phyloP scores from a whole-genome alignment of 2,329 filamentous ascomycete genomes.

The Daldinia sp. region DNA sequence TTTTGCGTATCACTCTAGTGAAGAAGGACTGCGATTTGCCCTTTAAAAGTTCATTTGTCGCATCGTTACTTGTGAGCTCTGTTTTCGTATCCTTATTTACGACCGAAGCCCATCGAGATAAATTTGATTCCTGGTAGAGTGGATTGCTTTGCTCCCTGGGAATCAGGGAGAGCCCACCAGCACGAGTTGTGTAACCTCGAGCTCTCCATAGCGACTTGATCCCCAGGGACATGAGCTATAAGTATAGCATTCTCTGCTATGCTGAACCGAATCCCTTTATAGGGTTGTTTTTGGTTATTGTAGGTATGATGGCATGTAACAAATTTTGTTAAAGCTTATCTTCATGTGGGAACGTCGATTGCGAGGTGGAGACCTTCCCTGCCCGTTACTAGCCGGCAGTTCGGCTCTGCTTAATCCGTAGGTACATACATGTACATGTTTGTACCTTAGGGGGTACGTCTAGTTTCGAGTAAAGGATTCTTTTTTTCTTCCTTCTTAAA shows the following conservation, averaged over 20 bases:
- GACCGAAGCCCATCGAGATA: slow-evolving; percentile 35
- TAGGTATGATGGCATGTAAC: background rate
- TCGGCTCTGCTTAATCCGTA: slow-evolving; percentile 11
- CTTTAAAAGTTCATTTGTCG: background rate
- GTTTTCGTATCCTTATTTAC: background rate
- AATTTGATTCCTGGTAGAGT: slow-evolving; percentile 10
- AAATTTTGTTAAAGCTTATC: slow-evolving; percentile 22
- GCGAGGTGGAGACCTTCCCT: background rate
- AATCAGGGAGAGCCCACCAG: slow-evolving; percentile 42
- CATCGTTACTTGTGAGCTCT: background rate
- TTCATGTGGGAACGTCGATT: background rate
- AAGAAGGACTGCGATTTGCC: slow-evolving; percentile 17
- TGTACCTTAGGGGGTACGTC: background rate
- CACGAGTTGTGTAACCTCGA: slow-evolving; percentile 34
- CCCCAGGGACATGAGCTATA: slow-evolving; percentile 48
- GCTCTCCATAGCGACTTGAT: slow-evolving; percentile 45
- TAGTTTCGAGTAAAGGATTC: background rate
- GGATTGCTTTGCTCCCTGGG: slow-evolving; percentile 39
- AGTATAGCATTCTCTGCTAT: slow-evolving; percentile 38
- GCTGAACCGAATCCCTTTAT: slow-evolving; percentile 3
- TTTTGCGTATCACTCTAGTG: slow-evolving; percentile 17
- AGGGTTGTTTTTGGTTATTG: background rate
- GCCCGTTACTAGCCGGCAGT: background rate
- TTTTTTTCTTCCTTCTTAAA: background rate
- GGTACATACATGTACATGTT: background rate